Conservation (phyloP, 1,284 basidiomycete genomes). For the Coniferiporia sulphurascens region DNA sequence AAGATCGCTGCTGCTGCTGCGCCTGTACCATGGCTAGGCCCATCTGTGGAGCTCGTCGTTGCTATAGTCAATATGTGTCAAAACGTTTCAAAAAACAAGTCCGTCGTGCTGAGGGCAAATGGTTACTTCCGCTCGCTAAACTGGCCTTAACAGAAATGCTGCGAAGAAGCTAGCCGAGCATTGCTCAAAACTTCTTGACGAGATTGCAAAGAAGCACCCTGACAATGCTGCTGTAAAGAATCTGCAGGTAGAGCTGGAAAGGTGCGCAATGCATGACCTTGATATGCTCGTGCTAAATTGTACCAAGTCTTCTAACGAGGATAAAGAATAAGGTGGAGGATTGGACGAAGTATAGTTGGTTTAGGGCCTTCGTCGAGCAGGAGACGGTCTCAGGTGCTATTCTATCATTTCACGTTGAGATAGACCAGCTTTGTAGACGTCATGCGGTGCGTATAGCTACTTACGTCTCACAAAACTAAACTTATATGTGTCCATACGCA, state of each 20-base stretch:
- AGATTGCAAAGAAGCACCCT: neutral
- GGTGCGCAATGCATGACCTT: neutral
- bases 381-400: slow-evolving; percentile 39
- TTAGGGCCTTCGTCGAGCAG: slow-evolving; percentile 41
- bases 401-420: slow-evolving; percentile 33
- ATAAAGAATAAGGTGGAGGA: slow-evolving; percentile 35
- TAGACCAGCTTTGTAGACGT: slow-evolving; percentile 36
- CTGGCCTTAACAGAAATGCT: neutral
- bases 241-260: neutral
- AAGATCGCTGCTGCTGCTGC: slow-evolving; percentile 31
- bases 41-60: slow-evolving; percentile 36
- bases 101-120: slow-evolving; percentile 9
- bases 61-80: slow-evolving; percentile 40
- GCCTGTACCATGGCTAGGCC: slow-evolving; percentile 44
- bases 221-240: neutral
- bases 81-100: slow-evolving; percentile 45
- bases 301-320: slow-evolving; percentile 32
- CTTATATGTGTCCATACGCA: no score
- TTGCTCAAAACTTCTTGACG: neutral
- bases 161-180: neutral
- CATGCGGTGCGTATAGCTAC: slow-evolving; percentile 31
- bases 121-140: slow-evolving; percentile 20
- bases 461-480: neutral
- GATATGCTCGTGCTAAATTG: neutral
- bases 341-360: slow-evolving; percentile 35